Evolutionary conservation across 495 filamentous ascomycete species (phyloP).

Genomic region (Penicillium cataractarum): DNA sequence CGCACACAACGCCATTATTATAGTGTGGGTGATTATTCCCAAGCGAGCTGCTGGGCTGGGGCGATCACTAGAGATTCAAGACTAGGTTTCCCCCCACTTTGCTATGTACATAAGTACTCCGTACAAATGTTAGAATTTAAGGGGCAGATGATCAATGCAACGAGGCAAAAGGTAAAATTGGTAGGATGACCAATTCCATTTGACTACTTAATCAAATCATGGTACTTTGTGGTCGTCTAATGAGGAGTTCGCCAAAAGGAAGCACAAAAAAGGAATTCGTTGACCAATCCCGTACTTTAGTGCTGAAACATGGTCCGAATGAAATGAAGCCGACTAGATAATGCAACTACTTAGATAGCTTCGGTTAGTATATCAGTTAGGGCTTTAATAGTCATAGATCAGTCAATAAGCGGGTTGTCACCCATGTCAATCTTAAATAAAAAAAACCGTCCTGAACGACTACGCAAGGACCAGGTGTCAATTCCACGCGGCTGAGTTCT

Average conservation of each 20-base stretch:
- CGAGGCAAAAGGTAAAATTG: not conserved
- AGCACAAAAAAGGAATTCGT: not conserved
- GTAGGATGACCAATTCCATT: not conserved
- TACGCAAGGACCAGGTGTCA: conserved; percentile 31
- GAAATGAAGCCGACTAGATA: not conserved
- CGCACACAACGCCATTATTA: not conserved
- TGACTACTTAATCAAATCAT: not conserved
- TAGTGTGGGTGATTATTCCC: not conserved
- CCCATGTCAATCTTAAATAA: not conserved
- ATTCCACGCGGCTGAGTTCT: conserved; percentile 25
- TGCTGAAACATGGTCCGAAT: not conserved
- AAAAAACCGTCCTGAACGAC: not conserved
- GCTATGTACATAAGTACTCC: not conserved
- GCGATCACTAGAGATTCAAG: conserved; percentile 16
- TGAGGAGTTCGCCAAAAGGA: not conserved
- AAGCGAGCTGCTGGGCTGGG: conserved; percentile 19
- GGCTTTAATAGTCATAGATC: no score
- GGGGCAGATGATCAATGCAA: not conserved
- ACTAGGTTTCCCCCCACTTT: not conserved
- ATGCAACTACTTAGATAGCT: not conserved
- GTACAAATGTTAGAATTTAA: not conserved
- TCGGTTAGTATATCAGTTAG: no score
- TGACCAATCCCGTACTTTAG: not conserved
- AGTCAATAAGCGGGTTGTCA: no score
- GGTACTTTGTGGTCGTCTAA: not conserved